Percentiles rank a stretch among this genome's conserved stretches.
Evolutionary conservation across 2,329 filamentous ascomycete genomes (phyloP).

Genomic region (Aspergillus unguis): DNA sequence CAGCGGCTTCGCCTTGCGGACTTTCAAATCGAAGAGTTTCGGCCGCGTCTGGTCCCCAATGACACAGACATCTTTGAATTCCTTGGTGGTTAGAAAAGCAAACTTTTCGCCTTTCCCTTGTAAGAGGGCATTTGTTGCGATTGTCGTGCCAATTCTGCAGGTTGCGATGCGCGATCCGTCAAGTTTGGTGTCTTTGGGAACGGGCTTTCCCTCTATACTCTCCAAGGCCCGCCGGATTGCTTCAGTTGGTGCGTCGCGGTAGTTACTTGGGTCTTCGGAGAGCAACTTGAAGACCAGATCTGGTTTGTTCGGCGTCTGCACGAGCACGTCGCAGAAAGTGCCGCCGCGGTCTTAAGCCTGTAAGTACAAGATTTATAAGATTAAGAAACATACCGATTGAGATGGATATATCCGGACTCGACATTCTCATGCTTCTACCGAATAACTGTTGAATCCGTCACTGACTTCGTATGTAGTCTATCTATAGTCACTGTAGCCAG

Average conservation of each 20-base stretch:
- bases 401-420: neutral
- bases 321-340: neutral
- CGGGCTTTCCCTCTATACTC: neutral
- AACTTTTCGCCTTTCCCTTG: conserved; percentile 20
- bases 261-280: conserved; percentile 26
- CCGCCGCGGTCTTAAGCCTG: neutral
- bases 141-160: conserved; percentile 79
- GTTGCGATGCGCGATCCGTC: conserved; percentile 17
- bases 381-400: neutral
- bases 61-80: conserved; percentile 75
- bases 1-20: conserved; percentile 65
- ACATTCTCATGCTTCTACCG: too few relatives aligned
- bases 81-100: conserved; percentile 58
- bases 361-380: too few relatives aligned
- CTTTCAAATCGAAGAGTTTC: conserved; percentile 80
- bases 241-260: conserved; percentile 64
- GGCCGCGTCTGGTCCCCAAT: conserved; percentile 86
- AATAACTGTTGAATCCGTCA: too few relatives aligned
- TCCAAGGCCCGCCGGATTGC: conserved; percentile 64
- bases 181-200: conserved; percentile 14
- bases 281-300: conserved; percentile 28
- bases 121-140: conserved; percentile 76
- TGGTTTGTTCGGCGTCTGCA: conserved; percentile 2
- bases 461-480: too few relatives aligned
- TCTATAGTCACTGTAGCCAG: too few relatives aligned